Evolutionary conservation across 768 basidiomycete species (phyloP), one percentile per base, ranked within the genome.

Genomic region (Leccinum sublutescens): DNA sequence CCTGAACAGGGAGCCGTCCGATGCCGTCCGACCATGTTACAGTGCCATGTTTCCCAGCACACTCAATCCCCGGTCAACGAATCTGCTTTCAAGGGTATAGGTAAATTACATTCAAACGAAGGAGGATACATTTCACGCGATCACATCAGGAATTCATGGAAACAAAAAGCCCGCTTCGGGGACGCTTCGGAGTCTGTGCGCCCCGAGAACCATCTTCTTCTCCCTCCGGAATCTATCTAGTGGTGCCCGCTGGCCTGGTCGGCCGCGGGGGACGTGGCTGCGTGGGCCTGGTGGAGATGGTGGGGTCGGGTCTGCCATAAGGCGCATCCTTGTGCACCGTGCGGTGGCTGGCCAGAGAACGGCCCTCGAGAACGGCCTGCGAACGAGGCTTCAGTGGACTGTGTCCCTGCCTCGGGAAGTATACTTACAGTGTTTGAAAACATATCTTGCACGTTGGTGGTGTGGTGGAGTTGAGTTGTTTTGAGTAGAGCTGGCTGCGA

Each of bases 301-400:
- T 47, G 8, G 38, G 23, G 1, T 50, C 25, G 15, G 64, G 61
- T 43, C 17, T 59, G 25, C 68, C 68, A 8, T 54, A 43, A 4
- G 54, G 61, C 17, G 19, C 31, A 14, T 52, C 29, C 23, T 21
- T 43, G 4, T 43, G 33, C 31, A 31, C 25, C 17, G 10, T 6
- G 29, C 6, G 27, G 43, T 23, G 6, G 21, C 21, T 9, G 11
- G 11, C 31, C 9, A 27, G 50, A 10, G 2, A 17, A 12, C 10
- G 3, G 1, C 17, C 47, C 17, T 40, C 36, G 7, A 11, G 14
- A 45, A 34, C 11, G 33, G 55, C 17, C 67, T 68, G 43, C 12
- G 36, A 25, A n/a, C 4, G 17, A 55, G 11, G 4, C 14, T 70
- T 69, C 15, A 68, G 58, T 12, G 21, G 19, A 52, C 15, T 1